Evolutionary conservation across 352 stramenopile genomes (phyloP), one percentile per base, ranked within the genome.

Genomic region (Phytopythium boreale): DNA sequence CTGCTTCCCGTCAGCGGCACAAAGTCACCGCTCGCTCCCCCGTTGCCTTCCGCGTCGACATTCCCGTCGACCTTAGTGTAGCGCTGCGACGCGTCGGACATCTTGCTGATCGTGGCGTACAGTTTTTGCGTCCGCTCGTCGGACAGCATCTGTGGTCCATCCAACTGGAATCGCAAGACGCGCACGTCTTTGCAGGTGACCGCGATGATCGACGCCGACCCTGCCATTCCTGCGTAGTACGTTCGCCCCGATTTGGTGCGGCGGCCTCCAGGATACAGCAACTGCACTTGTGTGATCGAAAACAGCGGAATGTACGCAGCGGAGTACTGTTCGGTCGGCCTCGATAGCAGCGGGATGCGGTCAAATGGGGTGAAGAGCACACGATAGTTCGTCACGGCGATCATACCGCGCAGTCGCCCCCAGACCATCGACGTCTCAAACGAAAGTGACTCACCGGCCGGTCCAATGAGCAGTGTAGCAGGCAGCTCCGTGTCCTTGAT

Each of bases 161-260:
- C 80, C 15, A 93, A 37, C 51, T 93, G 81, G 50, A 95, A 72
- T 37, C 81, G 75, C 74, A 95, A 79, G 26, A 79, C 64, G 4
- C 87, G 80, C 5, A 92, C 74, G 63, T 95, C 87, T 59, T 95
- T 95, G 71, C 84, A 95, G n/a, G 66, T 79, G 22, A 95, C 74
- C 3, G 77, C 69, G 11, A 95, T 67, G 27, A 88, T 76, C 2
- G 77, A 84, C 26, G 70, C 70, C 49, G 67, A 74, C 5, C 70
- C 60, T 20, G 80, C 62, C 66, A 81, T 74, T 1, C 77, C 73
- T n/a, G 74, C 74, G 59, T 77, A 82, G 53, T 84, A 81, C 12
- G 72, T 76, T 17, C 79, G 73, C 24, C 79, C 79, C 49, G 79
- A 75, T 56, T 86, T 85, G 15, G 80, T 75, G 26, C 80, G 69